Evolutionary conservation across 2,329 filamentous ascomycete species (phyloP).

Genomic region (Talaromyces piceae): DNA sequence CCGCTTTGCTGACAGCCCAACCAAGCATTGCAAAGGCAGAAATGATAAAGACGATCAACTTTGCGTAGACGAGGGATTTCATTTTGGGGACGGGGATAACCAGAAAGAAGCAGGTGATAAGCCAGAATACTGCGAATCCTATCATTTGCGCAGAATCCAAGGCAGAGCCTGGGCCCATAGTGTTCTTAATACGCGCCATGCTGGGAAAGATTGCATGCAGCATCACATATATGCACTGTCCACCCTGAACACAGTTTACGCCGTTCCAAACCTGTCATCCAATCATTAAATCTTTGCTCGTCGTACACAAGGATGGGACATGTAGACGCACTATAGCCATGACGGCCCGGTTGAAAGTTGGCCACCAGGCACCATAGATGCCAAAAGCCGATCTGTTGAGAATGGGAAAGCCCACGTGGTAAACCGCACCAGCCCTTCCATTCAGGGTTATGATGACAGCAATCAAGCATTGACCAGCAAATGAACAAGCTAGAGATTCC

Average conservation of each 20-base stretch:
- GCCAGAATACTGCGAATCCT: constrained; percentile 37
- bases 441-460: constrained; percentile 33
- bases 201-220: constrained; percentile 38
- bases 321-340: constrained; percentile 42
- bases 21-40: constrained; percentile 34
- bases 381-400: constrained; percentile 39
- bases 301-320: too few relatives aligned
- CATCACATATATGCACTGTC: constrained; percentile 34
- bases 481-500: constrained; percentile 38
- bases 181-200: constrained; percentile 34
- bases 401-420: constrained; percentile 39
- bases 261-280: constrained; percentile 45
- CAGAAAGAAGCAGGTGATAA: constrained; percentile 34
- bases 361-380: constrained; percentile 40
- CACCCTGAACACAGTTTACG: constrained; percentile 33
- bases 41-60: constrained; percentile 32
- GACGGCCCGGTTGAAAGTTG: constrained; percentile 26
- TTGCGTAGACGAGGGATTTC: constrained; percentile 27
- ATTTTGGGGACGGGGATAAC: constrained; percentile 34
- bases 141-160: constrained; percentile 38
- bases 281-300: too few relatives aligned
- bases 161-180: constrained; percentile 34
- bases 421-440: constrained; percentile 37
- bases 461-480: constrained; percentile 35
- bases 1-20: constrained; percentile 30